Evolutionary conservation across 305 asterid genomes (phyloP).

Genomic region (Withania somnifera): DNA sequence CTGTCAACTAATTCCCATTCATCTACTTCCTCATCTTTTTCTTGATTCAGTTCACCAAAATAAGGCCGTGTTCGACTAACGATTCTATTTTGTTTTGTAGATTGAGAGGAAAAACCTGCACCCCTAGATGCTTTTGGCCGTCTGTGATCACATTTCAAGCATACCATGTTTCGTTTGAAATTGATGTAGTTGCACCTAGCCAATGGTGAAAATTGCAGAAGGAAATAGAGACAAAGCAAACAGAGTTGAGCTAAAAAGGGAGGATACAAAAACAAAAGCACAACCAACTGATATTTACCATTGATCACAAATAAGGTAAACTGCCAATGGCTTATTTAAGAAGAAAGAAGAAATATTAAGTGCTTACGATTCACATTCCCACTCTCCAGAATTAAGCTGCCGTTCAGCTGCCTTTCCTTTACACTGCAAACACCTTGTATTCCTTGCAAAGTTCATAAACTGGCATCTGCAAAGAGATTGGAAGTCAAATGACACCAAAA

Average conservation of each 20-base stretch:
- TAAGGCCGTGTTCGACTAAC: conserved; percentile 24
- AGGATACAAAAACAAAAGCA: neutral
- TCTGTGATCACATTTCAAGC: conserved; percentile 82
- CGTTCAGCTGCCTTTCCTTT: conserved; percentile 72
- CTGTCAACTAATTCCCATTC: conserved; percentile 20
- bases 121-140: conserved; percentile 44
- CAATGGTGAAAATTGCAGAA: neutral
- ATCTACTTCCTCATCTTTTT: neutral
- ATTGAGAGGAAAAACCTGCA: conserved; percentile 14
- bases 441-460: conserved; percentile 80
- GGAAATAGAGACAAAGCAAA: neutral
- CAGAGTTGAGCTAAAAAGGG: neutral
- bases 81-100: conserved; percentile 6
- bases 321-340: neutral
- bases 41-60: conserved; percentile 24
- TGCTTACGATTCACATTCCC: conserved; percentile 96
- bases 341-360: neutral
- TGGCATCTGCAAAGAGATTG: conserved; percentile 53
- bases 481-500: conserved; percentile 6
- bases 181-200: conserved; percentile 82
- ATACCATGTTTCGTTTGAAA: conserved; percentile 66
- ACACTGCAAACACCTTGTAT: conserved; percentile 66
- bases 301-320: neutral
- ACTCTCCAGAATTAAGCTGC: conserved; percentile 68
- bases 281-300: neutral